Evolutionary conservation across 2,329 filamentous ascomycete species (phyloP).

Genomic region (Fonsecaea nubica): DNA sequence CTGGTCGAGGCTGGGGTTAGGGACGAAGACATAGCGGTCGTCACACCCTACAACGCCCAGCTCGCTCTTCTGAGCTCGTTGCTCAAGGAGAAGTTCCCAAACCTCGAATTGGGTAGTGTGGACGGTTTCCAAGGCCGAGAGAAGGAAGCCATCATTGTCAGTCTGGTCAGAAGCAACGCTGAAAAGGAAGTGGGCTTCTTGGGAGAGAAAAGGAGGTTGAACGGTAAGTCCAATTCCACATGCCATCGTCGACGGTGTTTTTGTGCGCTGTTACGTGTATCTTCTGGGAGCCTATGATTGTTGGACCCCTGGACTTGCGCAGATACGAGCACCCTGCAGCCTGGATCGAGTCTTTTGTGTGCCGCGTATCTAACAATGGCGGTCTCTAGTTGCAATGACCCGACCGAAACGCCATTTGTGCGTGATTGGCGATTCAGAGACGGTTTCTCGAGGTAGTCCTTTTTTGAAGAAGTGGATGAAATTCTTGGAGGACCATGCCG

Average conservation of each 20-base stretch:
- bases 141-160: constrained; percentile 93
- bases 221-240: constrained; percentile 67
- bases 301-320: constrained; percentile 8
- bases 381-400: constrained; percentile 84
- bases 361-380: constrained; percentile 27
- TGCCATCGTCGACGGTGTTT: constrained; percentile 17
- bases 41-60: constrained; percentile 97
- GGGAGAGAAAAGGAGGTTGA: constrained; percentile 86
- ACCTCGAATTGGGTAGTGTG: constrained; percentile 92
- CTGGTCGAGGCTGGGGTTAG: constrained; percentile 81
- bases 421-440: constrained; percentile 92
- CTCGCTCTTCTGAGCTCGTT: constrained; percentile 75
- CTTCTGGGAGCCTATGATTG: background rate
- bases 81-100: constrained; percentile 80
- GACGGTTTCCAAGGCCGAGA: constrained; percentile 97
- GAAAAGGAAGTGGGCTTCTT: constrained; percentile 91
- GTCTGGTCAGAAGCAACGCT: constrained; percentile 88
- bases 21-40: constrained; percentile 84
- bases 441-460: constrained; percentile 82
- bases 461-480: constrained; percentile 93
- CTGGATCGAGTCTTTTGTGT: background rate
- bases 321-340: constrained; percentile 40
- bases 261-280: background rate
- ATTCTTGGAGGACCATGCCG: constrained; percentile 85
- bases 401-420: constrained; percentile 88